phyloP scores from a whole-genome alignment of 106 monocot species.

The Allium sativum region DNA sequence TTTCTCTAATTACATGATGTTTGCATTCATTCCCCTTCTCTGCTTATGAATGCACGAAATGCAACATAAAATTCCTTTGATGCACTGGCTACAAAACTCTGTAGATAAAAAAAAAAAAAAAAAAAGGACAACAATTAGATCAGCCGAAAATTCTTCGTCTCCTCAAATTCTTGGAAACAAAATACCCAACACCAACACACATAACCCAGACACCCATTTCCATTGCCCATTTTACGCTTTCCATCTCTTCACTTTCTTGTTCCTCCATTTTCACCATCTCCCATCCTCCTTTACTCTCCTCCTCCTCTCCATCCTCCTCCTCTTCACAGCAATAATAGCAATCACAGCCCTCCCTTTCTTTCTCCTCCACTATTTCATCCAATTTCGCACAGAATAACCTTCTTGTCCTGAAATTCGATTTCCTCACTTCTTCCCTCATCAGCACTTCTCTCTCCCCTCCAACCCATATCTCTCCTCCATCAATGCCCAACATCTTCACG shows the following conservation, averaged over 20 bases:
- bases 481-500: slow-evolving; percentile 13
- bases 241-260: slow-evolving; percentile 13
- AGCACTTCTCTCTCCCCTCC: slow-evolving; percentile 12
- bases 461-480: slow-evolving; percentile 21
- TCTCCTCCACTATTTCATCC: slow-evolving; percentile 45
- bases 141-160: not conserved
- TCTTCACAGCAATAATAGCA: slow-evolving; percentile 10
- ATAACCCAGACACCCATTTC: slow-evolving; percentile 39
- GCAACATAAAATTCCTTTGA: no score
- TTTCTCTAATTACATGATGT: no score
- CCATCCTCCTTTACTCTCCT: slow-evolving; percentile 13
- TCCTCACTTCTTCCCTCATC: slow-evolving; percentile 17
- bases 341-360: slow-evolving; percentile 10
- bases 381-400: slow-evolving; percentile 18
- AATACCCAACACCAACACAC: slow-evolving; percentile 31
- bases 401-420: slow-evolving; percentile 5
- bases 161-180: slow-evolving; percentile 15
- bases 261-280: slow-evolving; percentile 4
- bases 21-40: no score
- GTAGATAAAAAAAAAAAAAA: no score
- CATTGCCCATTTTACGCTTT: slow-evolving; percentile 28
- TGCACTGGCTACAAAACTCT: no score
- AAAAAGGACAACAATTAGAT: no score
- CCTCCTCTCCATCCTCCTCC: slow-evolving; percentile 11
- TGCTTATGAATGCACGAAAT: no score